Evolutionary conservation across 2,329 filamentous ascomycete species (phyloP).

Genomic region (Cladophialophora carrionii): DNA sequence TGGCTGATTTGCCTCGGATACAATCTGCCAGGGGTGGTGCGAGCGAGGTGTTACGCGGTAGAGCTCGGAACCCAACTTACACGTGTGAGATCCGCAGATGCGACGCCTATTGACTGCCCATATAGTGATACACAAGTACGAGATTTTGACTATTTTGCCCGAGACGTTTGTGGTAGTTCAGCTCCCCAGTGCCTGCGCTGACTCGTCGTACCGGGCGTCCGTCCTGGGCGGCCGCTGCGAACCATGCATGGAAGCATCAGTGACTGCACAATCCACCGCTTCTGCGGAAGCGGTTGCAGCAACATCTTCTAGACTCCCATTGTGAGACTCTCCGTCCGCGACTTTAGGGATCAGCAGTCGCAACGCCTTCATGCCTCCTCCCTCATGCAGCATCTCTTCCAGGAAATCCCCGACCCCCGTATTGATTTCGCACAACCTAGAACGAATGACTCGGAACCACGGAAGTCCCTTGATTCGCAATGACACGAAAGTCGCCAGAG

Average conservation of each 20-base stretch:
- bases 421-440: neutral
- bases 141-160: neutral
- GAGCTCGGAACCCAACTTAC: too few species aligned
- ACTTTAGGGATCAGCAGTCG: constrained; percentile 4
- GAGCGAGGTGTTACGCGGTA: too few species aligned
- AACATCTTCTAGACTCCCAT: neutral
- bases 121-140: neutral
- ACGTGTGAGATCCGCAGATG: too few species aligned
- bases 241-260: too few species aligned
- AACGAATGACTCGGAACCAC: neutral
- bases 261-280: too few species aligned
- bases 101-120: too few species aligned
- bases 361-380: neutral
- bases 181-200: neutral
- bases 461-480: neutral
- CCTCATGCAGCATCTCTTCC: neutral
- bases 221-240: too few species aligned
- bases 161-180: neutral
- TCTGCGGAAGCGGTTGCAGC: too few species aligned
- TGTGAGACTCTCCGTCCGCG: neutral
- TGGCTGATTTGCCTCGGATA: too few species aligned
- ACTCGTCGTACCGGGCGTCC: neutral
- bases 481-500: neutral
- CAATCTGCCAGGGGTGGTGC: too few species aligned
- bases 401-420: neutral